Percentiles rank a stretch among this genome's conserved stretches.
phyloP scores from a whole-genome alignment of 2,329 filamentous ascomycete species.

The Chaetomium olivaceum region DNA sequence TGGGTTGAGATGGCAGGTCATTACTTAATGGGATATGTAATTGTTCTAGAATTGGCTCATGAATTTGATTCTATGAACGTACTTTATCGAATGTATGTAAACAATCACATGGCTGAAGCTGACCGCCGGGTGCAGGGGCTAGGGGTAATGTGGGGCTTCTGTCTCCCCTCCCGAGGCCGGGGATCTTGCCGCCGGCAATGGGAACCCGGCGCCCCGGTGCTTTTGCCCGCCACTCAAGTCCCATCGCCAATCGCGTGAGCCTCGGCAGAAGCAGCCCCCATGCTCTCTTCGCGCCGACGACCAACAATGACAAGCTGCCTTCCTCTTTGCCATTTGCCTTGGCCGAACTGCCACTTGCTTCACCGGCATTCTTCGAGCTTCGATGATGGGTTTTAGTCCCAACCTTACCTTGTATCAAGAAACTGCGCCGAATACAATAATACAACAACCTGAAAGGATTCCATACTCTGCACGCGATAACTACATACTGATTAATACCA shows the following conservation, averaged over 20 bases:
- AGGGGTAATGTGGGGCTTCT: background rate
- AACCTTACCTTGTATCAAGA: background rate
- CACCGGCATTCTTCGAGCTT: conserved; percentile 4
- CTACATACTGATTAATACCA: background rate
- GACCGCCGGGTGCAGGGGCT: background rate
- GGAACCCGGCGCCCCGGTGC: background rate
- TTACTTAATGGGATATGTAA: background rate
- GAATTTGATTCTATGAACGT: background rate
- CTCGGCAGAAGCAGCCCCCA: conserved; percentile 16
- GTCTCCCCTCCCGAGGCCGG: background rate
- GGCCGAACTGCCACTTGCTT: background rate
- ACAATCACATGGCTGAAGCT: background rate
- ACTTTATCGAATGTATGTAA: background rate
- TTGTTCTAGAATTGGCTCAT: background rate
- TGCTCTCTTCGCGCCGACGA: conserved; percentile 2
- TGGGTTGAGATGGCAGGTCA: background rate
- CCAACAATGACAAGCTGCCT: background rate
- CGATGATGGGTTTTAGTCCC: conserved; percentile 7
- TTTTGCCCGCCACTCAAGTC: background rate
- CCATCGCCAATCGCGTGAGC: background rate
- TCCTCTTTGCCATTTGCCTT: background rate
- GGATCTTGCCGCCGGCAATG: background rate
- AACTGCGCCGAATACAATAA: background rate
- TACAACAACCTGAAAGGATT: background rate
- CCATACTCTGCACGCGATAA: background rate